Conservation (phyloP, 2,329 filamentous ascomycete genomes). For the Alternaria consortialis region DNA sequence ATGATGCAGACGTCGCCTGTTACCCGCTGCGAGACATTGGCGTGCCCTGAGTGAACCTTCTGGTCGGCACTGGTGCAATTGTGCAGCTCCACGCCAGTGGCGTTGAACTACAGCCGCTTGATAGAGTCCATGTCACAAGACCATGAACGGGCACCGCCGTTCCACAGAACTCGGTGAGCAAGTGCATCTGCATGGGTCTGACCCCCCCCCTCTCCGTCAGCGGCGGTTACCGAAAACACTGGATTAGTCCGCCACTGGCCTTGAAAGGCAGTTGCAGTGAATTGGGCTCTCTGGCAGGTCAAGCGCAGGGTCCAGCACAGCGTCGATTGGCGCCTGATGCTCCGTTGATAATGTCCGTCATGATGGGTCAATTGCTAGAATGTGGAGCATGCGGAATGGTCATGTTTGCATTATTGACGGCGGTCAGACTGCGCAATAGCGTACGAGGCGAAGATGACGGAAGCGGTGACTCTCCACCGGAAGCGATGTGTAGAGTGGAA, state of each 20-base stretch:
- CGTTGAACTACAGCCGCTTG: constrained; percentile 28
- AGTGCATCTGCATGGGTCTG: constrained; percentile 31
- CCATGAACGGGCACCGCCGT: constrained; percentile 24
- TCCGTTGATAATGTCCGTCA: constrained; percentile 1
- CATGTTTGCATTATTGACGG: constrained; percentile 29
- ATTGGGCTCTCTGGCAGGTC: constrained; percentile 29
- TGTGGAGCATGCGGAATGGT: constrained; percentile 41
- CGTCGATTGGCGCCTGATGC: constrained; percentile 5
- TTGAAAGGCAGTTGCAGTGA: constrained; percentile 27
- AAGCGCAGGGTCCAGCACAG: constrained; percentile 4
- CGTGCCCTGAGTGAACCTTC: constrained; percentile 33
- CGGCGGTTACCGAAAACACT: constrained; percentile 29
- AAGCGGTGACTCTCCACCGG: constrained; percentile 31
- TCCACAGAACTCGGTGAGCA: constrained; percentile 29
- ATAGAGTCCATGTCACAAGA: constrained; percentile 44
- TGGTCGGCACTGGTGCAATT: constrained; percentile 30
- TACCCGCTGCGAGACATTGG: constrained; percentile 45
- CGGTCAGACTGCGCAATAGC: constrained; percentile 32
- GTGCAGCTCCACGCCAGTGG: constrained; percentile 42
- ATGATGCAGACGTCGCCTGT: constrained; percentile 33
- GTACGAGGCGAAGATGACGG: constrained; percentile 26
- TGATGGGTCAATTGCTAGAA: constrained; percentile 29
- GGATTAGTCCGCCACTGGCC: constrained; percentile 18
- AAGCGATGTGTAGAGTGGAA: constrained; percentile 9
- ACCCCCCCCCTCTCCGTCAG: constrained; percentile 9